Percentiles rank a stretch among this genome's conserved stretches.
Conservation (phyloP, 1,139 yeast species). For the Zygosaccharomyces pseudobailii region DNA sequence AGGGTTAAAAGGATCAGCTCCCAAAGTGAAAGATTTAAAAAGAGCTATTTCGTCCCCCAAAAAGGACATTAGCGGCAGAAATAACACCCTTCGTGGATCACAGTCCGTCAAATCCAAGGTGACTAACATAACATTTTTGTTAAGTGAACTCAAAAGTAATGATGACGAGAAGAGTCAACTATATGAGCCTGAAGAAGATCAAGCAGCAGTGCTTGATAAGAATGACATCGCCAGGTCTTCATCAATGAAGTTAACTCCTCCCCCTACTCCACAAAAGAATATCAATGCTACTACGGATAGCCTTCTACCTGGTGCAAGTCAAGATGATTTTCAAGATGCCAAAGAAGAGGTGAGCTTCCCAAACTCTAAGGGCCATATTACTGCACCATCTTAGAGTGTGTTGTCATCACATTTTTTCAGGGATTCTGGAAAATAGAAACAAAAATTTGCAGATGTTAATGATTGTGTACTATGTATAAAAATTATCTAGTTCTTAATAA, state of each 20-base stretch:
- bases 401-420: neutral
- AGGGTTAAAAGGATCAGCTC: slow-evolving; percentile 21
- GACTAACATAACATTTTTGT: slow-evolving; percentile 34
- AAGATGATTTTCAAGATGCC: slow-evolving; percentile 32
- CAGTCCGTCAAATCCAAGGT: slow-evolving; percentile 35
- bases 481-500: neutral
- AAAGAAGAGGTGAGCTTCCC: slow-evolving; percentile 22
- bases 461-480: slow-evolving; percentile 1
- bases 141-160: slow-evolving; percentile 29
- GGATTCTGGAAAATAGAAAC: neutral
- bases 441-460: neutral
- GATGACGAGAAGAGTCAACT: slow-evolving; percentile 24
- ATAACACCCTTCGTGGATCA: slow-evolving; percentile 24
- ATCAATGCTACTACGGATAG: slow-evolving; percentile 11
- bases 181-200: slow-evolving; percentile 34
- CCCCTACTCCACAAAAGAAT: slow-evolving; percentile 2
- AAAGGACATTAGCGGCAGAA: slow-evolving; percentile 4
- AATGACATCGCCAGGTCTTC: slow-evolving; percentile 29
- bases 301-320: slow-evolving; percentile 9
- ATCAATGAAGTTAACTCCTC: slow-evolving; percentile 19
- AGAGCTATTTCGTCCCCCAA: slow-evolving; percentile 19
- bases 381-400: neutral
- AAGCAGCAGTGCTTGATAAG: slow-evolving; percentile 30
- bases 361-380: slow-evolving; percentile 26
- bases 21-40: slow-evolving; percentile 30